Conservation (phyloP, 1,139 yeast genomes). For the Arxiozyma heterogenica region DNA sequence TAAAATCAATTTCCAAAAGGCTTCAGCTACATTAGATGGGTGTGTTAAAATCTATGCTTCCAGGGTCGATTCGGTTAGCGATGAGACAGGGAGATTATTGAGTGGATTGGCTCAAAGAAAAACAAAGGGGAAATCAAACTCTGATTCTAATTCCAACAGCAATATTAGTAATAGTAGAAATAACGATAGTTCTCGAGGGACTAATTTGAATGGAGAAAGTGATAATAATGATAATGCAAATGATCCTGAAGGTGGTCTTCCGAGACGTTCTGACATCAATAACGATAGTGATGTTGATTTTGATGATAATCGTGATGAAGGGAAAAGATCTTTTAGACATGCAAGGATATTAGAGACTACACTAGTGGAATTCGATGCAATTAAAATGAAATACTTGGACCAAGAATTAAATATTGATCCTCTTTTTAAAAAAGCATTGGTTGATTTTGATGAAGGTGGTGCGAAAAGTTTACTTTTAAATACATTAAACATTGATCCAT, state of each 20-base stretch:
- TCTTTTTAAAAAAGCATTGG: slow-evolving; percentile 74
- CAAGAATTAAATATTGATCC: slow-evolving; percentile 80
- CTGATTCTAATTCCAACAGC: slow-evolving; percentile 12
- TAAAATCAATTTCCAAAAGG: slow-evolving; percentile 24
- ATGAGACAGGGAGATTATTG: slow-evolving; percentile 76
- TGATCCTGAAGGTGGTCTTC: slow-evolving; percentile 30
- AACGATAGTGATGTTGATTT: background rate
- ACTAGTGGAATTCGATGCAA: slow-evolving; percentile 46
- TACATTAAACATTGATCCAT: slow-evolving; percentile 39
- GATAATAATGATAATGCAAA: slow-evolving; percentile 29
- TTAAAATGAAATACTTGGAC: slow-evolving; percentile 63
- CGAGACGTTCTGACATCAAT: slow-evolving; percentile 25
- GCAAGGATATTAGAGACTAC: slow-evolving; percentile 40
- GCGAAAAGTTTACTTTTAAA: slow-evolving; percentile 75
- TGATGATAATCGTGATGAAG: slow-evolving; percentile 12
- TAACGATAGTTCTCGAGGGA: slow-evolving; percentile 18
- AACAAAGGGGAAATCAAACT: background rate
- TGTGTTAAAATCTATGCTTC: slow-evolving; percentile 78
- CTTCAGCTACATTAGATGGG: slow-evolving; percentile 62
- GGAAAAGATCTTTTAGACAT: slow-evolving; percentile 28
- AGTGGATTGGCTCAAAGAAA: slow-evolving; percentile 49
- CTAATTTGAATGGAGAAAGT: slow-evolving; percentile 31
- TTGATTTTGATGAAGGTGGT: slow-evolving; percentile 94
- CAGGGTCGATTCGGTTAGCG: slow-evolving; percentile 84
- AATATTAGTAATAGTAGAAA: slow-evolving; percentile 10